phyloP scores from a whole-genome alignment of 2,329 filamentous ascomycete species.

The Furcasterigmium sp. region DNA sequence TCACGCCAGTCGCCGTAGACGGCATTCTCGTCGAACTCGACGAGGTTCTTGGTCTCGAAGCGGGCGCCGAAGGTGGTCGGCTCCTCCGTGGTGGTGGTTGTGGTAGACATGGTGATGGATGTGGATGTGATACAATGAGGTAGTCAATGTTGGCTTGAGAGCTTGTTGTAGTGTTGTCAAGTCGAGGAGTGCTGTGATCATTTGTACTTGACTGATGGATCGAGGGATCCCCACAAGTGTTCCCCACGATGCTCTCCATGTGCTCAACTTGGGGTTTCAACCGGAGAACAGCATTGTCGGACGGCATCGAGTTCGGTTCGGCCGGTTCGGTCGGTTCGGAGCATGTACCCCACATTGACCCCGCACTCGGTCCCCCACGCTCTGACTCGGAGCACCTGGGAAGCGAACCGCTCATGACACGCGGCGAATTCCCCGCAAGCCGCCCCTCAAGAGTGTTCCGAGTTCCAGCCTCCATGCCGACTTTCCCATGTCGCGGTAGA shows the following conservation, averaged over 20 bases:
- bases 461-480: too few relatives aligned
- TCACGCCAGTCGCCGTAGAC: slow-evolving; percentile 35
- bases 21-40: slow-evolving; percentile 15
- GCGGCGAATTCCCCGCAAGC: too few relatives aligned
- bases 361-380: too few relatives aligned
- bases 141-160: neutral
- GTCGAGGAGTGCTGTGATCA: neutral
- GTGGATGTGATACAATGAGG: neutral
- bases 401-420: too few relatives aligned
- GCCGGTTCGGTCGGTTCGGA: too few relatives aligned
- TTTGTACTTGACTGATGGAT: neutral
- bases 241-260: neutral
- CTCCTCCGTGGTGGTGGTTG: slow-evolving; percentile 5
- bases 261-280: neutral
- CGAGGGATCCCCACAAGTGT: neutral
- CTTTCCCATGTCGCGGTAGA: too few relatives aligned
- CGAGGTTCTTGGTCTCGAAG: slow-evolving; percentile 17
- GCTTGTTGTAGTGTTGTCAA: neutral
- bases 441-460: too few relatives aligned
- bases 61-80: slow-evolving; percentile 10
- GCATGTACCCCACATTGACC: too few relatives aligned
- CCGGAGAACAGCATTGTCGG: too few relatives aligned
- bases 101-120: slow-evolving; percentile 8
- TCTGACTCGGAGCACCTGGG: too few relatives aligned
- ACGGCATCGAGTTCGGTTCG: too few relatives aligned